Base-by-base conservation (phyloP, 1,139 yeast species). In the Yamadazyma aaseri region DNA sequence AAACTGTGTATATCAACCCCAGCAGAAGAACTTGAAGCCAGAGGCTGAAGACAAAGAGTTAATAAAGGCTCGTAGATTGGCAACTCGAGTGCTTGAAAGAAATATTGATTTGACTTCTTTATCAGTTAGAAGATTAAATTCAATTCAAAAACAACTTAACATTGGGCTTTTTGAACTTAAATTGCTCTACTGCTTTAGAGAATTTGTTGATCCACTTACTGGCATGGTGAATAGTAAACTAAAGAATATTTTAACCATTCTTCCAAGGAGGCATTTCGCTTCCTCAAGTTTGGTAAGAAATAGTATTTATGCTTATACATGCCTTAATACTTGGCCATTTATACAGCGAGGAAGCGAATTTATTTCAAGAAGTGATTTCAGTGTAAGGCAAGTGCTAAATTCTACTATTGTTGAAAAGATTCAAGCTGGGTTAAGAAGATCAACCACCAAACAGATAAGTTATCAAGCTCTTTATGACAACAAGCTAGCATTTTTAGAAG, bases 1-100 rank as follows among this genome's bases (percentile, higher is more conserved):
- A 23, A 38, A 39, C 12, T 65, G 71, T 40, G 40, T 46, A 2
- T 65, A 64, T 36, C 55, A 59, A 13, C 21, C n/a, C 20, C n/a
- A 6, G 9, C 12, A 7, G 12, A 23, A 11, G 11, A 30, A 6
- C 13, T 10, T 23, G 12, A n/a, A 25, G 5, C 16, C 16, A 7
- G 7, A 11, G 8, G n/a, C 6, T 6, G 27, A 25, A n/a, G 27
- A 25, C 17, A 25, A 14, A 25, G 7, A 17, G 7, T 11, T 25
- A 6, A 6, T 22, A 22, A 22, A 11, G 12, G 12, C n/a, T n/a
- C 7, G n/a, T 13, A 25, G n/a, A 13, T 12, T 28, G 17, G 30
- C 11, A 8, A 9, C 9, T 10, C 30, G 20, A 13, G 14, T 28
- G 9, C 7, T 17, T n/a, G 7, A 20, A 5, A 14, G 14, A 6